These are phyloP conservation scores for Luzula sylvatica DNA, from an alignment of 176 grass and related monocot species.

Conservation along the genomic window DNA sequence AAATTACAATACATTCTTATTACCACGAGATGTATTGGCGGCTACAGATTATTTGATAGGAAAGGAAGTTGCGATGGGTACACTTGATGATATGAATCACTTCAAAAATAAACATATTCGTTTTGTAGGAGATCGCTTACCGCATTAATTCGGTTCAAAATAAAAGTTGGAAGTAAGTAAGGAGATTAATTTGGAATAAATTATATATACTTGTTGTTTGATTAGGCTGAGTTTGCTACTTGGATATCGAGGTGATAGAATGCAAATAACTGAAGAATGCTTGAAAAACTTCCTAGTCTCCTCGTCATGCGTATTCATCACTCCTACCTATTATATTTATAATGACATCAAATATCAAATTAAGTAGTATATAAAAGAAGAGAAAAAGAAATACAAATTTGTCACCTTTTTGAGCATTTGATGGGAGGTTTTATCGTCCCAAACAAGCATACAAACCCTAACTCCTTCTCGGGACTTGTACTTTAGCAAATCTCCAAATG, in stretches of 20 bases:
- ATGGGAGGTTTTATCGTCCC: constrained; percentile 56
- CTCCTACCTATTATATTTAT: constrained; percentile 29
- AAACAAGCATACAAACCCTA: constrained; percentile 60
- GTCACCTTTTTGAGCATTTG: constrained; percentile 3
- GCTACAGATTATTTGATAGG: not conserved
- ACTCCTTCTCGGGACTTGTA: constrained; percentile 83
- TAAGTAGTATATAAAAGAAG: not conserved
- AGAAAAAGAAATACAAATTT: no score
- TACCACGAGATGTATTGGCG: no score
- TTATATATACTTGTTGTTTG: constrained; percentile 56
- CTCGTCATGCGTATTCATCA: constrained; percentile 66
- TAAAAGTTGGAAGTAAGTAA: not conserved
- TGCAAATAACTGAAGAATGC: constrained; percentile 65
- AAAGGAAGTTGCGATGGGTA: not conserved
- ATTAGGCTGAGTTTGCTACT: constrained; percentile 47
- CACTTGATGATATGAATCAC: not conserved
- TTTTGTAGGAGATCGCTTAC: no score
- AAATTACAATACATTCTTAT: no score
- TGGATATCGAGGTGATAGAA: constrained; percentile 58
- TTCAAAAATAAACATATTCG: no score
- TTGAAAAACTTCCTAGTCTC: constrained; percentile 54
- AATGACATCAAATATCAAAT: not conserved
- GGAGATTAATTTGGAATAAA: not conserved
- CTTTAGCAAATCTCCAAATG: constrained; percentile 55
- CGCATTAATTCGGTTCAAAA: not conserved